These are phyloP conservation scores for Kalanchoe fedtschenkoi DNA, from an alignment of 164 flowering plant species.

Conservation along the genomic window DNA sequence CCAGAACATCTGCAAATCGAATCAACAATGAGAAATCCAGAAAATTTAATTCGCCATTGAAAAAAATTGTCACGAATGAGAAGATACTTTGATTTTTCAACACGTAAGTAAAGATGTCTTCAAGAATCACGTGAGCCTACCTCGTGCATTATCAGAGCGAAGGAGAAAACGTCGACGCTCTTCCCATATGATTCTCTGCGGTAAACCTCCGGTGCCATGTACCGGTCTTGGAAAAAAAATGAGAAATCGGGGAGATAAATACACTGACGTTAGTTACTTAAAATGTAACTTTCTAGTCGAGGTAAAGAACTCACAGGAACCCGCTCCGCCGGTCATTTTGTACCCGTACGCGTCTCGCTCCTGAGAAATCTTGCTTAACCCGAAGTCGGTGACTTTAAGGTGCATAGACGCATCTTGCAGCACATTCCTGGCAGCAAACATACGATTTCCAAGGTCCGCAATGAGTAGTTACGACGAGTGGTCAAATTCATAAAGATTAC, in stretches of 20 bases:
- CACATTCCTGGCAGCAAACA: slow-evolving; percentile 29
- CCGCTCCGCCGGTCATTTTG: slow-evolving; percentile 62
- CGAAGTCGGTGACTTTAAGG: slow-evolving; percentile 52
- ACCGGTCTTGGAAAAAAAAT: slow-evolving; percentile 30
- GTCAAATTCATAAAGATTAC: slow-evolving; percentile 14
- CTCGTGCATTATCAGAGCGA: slow-evolving; percentile 52
- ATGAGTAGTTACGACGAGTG: not conserved
- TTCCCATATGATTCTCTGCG: slow-evolving; percentile 59
- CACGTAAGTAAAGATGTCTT: too few relatives aligned
- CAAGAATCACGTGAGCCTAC: slow-evolving; percentile 14
- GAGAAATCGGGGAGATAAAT: not conserved
- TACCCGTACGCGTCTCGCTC: slow-evolving; percentile 41
- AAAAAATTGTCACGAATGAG: too few relatives aligned
- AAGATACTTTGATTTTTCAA: too few relatives aligned
- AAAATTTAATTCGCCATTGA: not conserved
- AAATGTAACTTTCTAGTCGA: not conserved
- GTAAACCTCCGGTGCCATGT: slow-evolving; percentile 65
- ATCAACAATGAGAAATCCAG: not conserved
- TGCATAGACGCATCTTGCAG: slow-evolving; percentile 45
- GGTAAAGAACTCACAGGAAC: slow-evolving; percentile 34
- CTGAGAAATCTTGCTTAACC: slow-evolving; percentile 48
- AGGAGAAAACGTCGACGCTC: slow-evolving; percentile 58
- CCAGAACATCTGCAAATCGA: slow-evolving; percentile 38
- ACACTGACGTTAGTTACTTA: too few relatives aligned
- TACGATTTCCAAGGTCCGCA: not conserved